Conservation (phyloP, 768 basidiomycete species). For the Amanita rubescens region DNA sequence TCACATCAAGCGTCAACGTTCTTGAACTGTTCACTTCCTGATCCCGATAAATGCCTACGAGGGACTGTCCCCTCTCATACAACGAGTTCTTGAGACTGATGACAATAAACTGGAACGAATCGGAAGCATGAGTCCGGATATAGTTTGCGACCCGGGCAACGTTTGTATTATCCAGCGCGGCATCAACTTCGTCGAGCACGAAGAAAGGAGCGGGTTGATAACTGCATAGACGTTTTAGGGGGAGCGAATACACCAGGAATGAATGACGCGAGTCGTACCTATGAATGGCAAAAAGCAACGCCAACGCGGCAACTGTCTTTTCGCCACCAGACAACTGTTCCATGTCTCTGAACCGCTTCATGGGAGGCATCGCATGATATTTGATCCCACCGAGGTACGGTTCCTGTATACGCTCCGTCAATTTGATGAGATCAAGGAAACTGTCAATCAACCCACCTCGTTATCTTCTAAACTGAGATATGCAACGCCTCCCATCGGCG, state of each 20-base stretch:
- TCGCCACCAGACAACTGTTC: constrained; percentile 97
- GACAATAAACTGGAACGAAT: constrained; percentile 90
- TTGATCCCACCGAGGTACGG: constrained; percentile 61
- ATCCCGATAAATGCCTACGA: constrained; percentile 92
- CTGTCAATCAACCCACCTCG: constrained; percentile 49
- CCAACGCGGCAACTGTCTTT: constrained; percentile 97
- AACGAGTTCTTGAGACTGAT: constrained; percentile 94
- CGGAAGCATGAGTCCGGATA: constrained; percentile 77
- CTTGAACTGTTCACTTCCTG: constrained; percentile 91
- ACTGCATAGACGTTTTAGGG: constrained; percentile 30
- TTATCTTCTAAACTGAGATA: constrained; percentile 94
- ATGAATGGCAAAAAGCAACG: constrained; percentile 93
- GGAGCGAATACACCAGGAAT: background rate
- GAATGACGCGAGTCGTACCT: constrained; percentile 38
- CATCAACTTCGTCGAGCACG: constrained; percentile 97
- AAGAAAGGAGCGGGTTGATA: constrained; percentile 98
- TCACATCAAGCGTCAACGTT: constrained; percentile 86
- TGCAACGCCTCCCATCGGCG: constrained; percentile 93
- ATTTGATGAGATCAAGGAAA: background rate
- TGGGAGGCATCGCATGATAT: constrained; percentile 99
- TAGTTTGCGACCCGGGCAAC: constrained; percentile 94
- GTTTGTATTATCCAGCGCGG: constrained; percentile 97
- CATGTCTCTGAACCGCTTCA: constrained; percentile 99
- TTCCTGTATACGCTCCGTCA: constrained; percentile 16
- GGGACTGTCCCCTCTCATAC: constrained; percentile 82